Evolutionary conservation across 164 flowering plant genomes (phyloP).

Genomic region (Aristolochia fimbriata): DNA sequence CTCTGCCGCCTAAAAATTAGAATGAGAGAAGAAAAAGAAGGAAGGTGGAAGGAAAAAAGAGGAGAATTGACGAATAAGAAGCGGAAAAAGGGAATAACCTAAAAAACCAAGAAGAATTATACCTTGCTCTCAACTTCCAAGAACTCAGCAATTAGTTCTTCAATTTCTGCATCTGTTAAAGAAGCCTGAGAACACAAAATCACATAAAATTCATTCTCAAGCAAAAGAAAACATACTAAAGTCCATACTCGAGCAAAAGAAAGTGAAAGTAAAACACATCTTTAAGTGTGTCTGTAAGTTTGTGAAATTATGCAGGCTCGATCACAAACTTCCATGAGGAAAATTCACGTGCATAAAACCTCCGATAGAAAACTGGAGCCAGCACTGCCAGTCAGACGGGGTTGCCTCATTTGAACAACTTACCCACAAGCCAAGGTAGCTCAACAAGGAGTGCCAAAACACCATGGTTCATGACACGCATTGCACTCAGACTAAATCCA

Average conservation of each 20-base stretch:
- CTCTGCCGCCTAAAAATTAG: constrained; percentile 89
- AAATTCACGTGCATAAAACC: background rate
- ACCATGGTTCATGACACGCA: no score
- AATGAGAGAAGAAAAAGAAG: constrained; percentile 20
- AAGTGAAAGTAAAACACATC: no score
- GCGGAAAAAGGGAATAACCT: background rate
- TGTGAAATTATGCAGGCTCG: background rate
- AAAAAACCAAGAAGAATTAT: constrained; percentile 9
- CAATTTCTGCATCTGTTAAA: constrained; percentile 71
- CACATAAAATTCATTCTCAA: background rate
- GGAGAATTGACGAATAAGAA: constrained; percentile 1
- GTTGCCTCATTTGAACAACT: no score
- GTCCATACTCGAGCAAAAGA: background rate
- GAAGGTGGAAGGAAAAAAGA: background rate
- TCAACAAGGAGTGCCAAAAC: no score
- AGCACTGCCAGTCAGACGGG: no score
- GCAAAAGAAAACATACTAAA: background rate
- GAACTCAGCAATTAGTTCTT: constrained; percentile 71
- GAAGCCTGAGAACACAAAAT: constrained; percentile 41
- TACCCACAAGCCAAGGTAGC: no score
- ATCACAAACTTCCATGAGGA: background rate
- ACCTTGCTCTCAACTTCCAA: constrained; percentile 96
- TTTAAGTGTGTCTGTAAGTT: background rate
- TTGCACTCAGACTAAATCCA: no score
- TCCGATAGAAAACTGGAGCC: no score